These are phyloP conservation scores for Silene coronaria DNA, from an alignment of 179 eudicot species.

Conservation along the genomic window DNA sequence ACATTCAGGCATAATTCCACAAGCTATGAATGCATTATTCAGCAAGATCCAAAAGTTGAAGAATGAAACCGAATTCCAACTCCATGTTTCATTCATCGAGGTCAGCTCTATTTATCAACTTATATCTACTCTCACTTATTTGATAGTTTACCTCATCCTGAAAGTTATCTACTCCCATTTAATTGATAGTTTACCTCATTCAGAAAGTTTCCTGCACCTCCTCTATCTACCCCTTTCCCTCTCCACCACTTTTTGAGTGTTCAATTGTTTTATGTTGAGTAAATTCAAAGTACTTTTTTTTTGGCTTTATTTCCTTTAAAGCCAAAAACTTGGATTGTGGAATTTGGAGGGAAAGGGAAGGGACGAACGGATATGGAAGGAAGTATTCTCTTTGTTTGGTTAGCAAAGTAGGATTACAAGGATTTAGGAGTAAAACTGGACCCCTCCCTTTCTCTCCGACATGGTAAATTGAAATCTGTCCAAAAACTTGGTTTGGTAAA, in stretches of 20 bases:
- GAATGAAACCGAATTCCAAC: conserved; percentile 72
- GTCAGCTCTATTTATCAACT: conserved; percentile 30
- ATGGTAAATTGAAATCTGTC: too few species aligned
- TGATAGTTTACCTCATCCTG: not conserved
- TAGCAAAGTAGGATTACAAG: too few species aligned
- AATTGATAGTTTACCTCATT: too few species aligned
- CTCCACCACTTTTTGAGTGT: not conserved
- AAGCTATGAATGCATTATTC: conserved; percentile 78
- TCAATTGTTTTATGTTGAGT: not conserved
- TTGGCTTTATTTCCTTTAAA: not conserved
- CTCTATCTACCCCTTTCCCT: not conserved
- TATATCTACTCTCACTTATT: not conserved
- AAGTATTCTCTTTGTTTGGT: too few species aligned
- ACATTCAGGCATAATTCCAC: conserved; percentile 78
- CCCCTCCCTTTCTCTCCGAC: too few species aligned
- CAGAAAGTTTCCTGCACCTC: not conserved
- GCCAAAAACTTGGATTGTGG: not conserved
- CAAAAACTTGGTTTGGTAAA: too few species aligned
- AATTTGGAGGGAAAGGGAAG: too few species aligned
- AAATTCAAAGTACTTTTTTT: not conserved
- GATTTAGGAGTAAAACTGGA: too few species aligned
- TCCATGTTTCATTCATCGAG: conserved; percentile 98
- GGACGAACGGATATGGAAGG: too few species aligned
- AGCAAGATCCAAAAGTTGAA: conserved; percentile 70
- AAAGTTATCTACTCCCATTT: too few species aligned